These are phyloP conservation scores for Starmerella floricola DNA, from an alignment of 805 yeast genomes.

Conservation along the genomic window DNA sequence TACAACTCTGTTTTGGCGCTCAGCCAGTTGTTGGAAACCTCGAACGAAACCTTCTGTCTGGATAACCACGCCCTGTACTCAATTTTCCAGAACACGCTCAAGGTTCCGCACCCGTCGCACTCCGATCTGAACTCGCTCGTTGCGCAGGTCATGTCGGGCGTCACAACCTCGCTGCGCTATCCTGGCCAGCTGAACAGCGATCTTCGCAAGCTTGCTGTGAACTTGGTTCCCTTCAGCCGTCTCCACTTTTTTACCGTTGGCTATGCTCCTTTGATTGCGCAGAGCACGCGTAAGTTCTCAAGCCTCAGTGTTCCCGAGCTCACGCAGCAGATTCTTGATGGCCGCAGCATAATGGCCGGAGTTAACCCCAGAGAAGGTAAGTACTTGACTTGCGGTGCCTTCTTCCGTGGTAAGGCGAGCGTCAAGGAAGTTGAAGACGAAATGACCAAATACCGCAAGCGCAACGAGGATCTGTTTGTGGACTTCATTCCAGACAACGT, in stretches of 20 bases:
- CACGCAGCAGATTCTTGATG: constrained; percentile 86
- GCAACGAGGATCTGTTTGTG: constrained; percentile 72
- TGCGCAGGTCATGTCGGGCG: constrained; percentile 88
- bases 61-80: constrained; percentile 89
- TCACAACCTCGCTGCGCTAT: constrained; percentile 83
- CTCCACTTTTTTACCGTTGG: constrained; percentile 93
- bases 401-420: constrained; percentile 87
- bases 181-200: constrained; percentile 94
- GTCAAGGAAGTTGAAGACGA: constrained; percentile 92
- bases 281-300: constrained; percentile 71
- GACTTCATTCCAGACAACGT: constrained; percentile 96
- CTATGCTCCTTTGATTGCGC: constrained; percentile 79
- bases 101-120: constrained; percentile 66
- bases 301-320: constrained; percentile 79
- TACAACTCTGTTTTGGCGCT: constrained; percentile 85
- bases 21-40: constrained; percentile 79
- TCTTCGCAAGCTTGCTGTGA: constrained; percentile 83
- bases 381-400: constrained; percentile 84
- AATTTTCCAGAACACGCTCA: constrained; percentile 77
- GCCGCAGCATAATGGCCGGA: constrained; percentile 93
- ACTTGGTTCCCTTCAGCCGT: constrained; percentile 90
- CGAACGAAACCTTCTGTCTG: constrained; percentile 89
- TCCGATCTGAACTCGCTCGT: constrained; percentile 70
- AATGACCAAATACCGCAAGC: constrained; percentile 71
- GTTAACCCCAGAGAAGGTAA: constrained; percentile 84